phyloP scores from a whole-genome alignment of 345 rosid species.

The Bruguiera sexangula region DNA sequence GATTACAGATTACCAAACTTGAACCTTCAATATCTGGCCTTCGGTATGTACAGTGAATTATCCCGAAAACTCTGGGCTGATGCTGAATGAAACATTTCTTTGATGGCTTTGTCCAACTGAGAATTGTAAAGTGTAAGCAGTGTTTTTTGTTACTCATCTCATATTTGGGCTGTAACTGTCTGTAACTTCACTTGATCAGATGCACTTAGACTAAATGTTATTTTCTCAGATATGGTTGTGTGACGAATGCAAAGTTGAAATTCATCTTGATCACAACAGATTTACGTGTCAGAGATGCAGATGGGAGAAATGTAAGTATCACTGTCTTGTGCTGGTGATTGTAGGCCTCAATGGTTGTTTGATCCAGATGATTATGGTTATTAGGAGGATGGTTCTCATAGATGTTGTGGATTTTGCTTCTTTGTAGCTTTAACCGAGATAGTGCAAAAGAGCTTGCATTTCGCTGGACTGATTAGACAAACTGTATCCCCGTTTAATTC shows the following conservation, averaged over 20 bases:
- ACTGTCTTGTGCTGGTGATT: neutral
- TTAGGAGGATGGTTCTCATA: neutral
- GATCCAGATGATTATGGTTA: neutral
- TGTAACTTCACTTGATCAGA: slow-evolving; percentile 18
- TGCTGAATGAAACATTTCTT: slow-evolving; percentile 80
- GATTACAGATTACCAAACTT: no score
- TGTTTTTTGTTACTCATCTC: neutral
- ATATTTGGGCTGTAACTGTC: neutral
- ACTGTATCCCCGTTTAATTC: no score
- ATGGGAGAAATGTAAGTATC: slow-evolving; percentile 78
- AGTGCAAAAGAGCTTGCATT: no score
- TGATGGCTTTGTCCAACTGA: slow-evolving; percentile 87
- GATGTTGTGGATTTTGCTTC: no score
- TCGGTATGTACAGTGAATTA: slow-evolving; percentile 53
- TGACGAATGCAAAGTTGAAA: slow-evolving; percentile 94
- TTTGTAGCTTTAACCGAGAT: no score
- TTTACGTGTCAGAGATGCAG: slow-evolving; percentile 80
- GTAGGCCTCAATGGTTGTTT: neutral
- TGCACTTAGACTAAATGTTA: neutral
- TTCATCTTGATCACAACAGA: slow-evolving; percentile 84
- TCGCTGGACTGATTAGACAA: no score
- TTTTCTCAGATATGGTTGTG: slow-evolving; percentile 63
- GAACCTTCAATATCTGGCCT: no score
- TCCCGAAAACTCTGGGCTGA: slow-evolving; percentile 75
- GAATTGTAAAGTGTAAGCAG: slow-evolving; percentile 86